Base-by-base conservation (phyloP, 2,329 filamentous ascomycete species). In the Colletotrichum horii region DNA sequence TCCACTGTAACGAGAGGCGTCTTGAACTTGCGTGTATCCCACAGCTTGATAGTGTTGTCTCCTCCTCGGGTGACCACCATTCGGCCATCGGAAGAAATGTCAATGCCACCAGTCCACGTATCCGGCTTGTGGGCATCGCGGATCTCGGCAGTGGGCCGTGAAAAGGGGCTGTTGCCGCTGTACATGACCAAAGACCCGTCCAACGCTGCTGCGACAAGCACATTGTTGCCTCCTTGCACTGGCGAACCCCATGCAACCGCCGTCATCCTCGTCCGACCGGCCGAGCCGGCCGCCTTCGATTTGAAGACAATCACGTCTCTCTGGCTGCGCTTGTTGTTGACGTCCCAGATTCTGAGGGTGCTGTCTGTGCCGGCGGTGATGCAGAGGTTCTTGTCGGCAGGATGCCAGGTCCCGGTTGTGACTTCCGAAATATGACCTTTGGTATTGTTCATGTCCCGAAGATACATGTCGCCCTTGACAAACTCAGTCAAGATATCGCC, bases 11-110 rank as follows among this genome's bases (percentile, higher is more conserved):
- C 95, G 16, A 99, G 90, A 6, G 97, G 95, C 73, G 94, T 89
- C 83, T 97, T 98, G 88, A 99, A 98, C 82, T 98, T 98, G 74
- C 97, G 92, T 4, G 94, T 97, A 83, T 99, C 97, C 97, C 97
- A 99, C 3, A 98, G 89, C 86, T 98, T 98, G 84, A 99, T 96
- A 3, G 94, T 90, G 82, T 97, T 92, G 84, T 99, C 97, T 66
- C 96, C 96, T 71, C 97, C 97, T 79, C 96, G 90, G 1, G 96
- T 98, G 9, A 98, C 94, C 4, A 98, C 92, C 87, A 98, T 93
- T 74, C 96, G 91, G 12, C 97, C 97, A 83, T 98, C 97, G 1
- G 93, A 88, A 79, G 96, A 98, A 80, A 99, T 94, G 81, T 98
- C 96, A 58, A 99, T 86, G 6, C 96, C 96, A 69, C 96, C 94